Base-by-base conservation (phyloP, 208 protist species). In the Crithidia mellificae region DNA sequence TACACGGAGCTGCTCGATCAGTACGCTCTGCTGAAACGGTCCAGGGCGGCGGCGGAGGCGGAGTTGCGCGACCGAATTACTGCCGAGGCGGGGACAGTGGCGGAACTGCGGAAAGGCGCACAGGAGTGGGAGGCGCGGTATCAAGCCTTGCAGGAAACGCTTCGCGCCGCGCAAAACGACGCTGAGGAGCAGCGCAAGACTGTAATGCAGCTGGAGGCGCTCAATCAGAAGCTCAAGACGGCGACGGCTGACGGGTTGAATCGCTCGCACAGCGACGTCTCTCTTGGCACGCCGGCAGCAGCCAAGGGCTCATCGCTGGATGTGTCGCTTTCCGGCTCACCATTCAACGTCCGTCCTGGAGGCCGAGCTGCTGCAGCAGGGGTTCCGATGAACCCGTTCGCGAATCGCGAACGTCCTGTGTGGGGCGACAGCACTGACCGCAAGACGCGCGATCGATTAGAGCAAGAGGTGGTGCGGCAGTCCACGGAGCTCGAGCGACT, bases 401-500 rank as follows among this genome's bases (percentile, higher is more conserved):
- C 43, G 25, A 52, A 57, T 38, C 14, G 61, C 34, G 56, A 76
- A 32, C 39, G 70, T 41, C 24, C 55, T 5, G 27, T 65, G 14
- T 76, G 70, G 70, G 25, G 32, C 41, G 70, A 76, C 50, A 49
- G 55, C 29, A 61, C 53, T 14, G 70, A 76, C 39, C 56, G 70
- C 46, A 74, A 68, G 46, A 72, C 63, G 15, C 55, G 68, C 19
- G 68, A 69, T n/a, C 75, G 85, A 20, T 59, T 92, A 24, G 84
- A 93, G 59, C 74, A 81, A 47, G 85, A 95, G 57, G 63, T 93
- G 47, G 32, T 93, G 64, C 79, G 86, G 34, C 85, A 92, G 67
- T 78, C 90, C 12, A 67, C 88, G 29, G 85, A 93, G 63, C 74
- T 95, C 57, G 80, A 88, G 47, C 80, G 83, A 11, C 66, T 95